These are phyloP conservation scores for Claviceps arundinis DNA, from an alignment of 2,329 filamentous ascomycete species.

Conservation along the genomic window DNA sequence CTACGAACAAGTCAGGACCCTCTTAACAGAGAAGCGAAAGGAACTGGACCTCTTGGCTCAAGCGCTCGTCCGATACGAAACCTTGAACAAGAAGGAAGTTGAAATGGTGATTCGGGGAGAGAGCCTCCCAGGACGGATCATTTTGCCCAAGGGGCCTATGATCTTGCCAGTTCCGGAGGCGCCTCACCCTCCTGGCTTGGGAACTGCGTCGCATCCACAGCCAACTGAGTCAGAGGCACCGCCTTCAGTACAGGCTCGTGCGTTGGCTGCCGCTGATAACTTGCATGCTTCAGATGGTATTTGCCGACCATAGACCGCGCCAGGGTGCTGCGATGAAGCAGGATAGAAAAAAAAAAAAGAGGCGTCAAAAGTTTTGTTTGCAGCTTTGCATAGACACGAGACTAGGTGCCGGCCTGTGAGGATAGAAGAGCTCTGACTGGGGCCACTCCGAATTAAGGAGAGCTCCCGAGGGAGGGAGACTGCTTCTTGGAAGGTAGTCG, in stretches of 20 bases:
- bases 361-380: too few relatives aligned
- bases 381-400: too few relatives aligned
- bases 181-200: slow-evolving; percentile 22
- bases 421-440: too few relatives aligned
- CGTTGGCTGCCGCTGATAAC: slow-evolving; percentile 9
- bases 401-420: too few relatives aligned
- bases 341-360: too few relatives aligned
- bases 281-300: too few relatives aligned
- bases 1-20: slow-evolving; percentile 55
- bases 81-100: slow-evolving; percentile 76
- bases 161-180: slow-evolving; percentile 24
- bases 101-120: slow-evolving; percentile 81
- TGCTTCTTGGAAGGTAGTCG: too few relatives aligned
- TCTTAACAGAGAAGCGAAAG: slow-evolving; percentile 62
- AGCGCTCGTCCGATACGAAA: slow-evolving; percentile 89
- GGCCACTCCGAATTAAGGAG: too few relatives aligned
- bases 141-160: slow-evolving; percentile 40
- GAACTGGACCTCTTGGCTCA: slow-evolving; percentile 82
- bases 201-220: slow-evolving; percentile 21
- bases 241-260: slow-evolving; percentile 19
- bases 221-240: slow-evolving; percentile 16
- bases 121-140: slow-evolving; percentile 53
- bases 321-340: too few relatives aligned
- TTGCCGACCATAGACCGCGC: too few relatives aligned
- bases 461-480: too few relatives aligned